phyloP scores from a whole-genome alignment of 1,139 yeast genomes.

The Eremothecium cymbalariae region DNA sequence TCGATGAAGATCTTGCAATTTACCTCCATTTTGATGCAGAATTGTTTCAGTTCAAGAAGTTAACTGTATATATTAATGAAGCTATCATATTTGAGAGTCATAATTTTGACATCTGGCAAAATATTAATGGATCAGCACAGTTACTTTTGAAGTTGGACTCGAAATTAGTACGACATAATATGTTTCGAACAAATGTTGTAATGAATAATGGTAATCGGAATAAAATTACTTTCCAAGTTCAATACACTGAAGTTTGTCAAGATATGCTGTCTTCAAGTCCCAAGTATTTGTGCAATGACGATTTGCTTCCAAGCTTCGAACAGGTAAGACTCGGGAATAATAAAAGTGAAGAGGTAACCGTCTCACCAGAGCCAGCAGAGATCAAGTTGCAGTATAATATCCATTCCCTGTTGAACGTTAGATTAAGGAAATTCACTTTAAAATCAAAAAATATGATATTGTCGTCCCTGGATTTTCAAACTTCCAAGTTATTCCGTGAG shows the following conservation, averaged over 20 bases:
- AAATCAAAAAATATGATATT: slow-evolving; percentile 19
- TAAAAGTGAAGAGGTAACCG: neutral
- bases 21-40: slow-evolving; percentile 11
- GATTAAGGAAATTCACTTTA: slow-evolving; percentile 25
- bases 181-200: slow-evolving; percentile 27
- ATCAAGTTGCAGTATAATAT: slow-evolving; percentile 19
- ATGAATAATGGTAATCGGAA: slow-evolving; percentile 31
- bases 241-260: neutral
- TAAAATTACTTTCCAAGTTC: slow-evolving; percentile 2
- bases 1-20: slow-evolving; percentile 26
- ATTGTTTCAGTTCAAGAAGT: slow-evolving; percentile 1
- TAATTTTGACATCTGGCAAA: slow-evolving; percentile 2
- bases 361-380: neutral
- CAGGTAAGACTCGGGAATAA: slow-evolving; percentile 1
- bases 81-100: slow-evolving; percentile 17
- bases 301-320: neutral
- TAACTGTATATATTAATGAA: slow-evolving; percentile 22
- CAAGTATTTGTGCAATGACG: neutral
- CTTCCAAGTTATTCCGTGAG: slow-evolving; percentile 21
- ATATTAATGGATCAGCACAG: neutral
- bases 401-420: slow-evolving; percentile 28
- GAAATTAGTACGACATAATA: slow-evolving; percentile 14
- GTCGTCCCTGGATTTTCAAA: slow-evolving; percentile 30
- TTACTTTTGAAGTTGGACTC: slow-evolving; percentile 18
- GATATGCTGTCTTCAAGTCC: neutral